Percentiles rank a stretch among this genome's conserved stretches.
phyloP scores from a whole-genome alignment of 2,329 filamentous ascomycete genomes.

The Fusarium acutatum region DNA sequence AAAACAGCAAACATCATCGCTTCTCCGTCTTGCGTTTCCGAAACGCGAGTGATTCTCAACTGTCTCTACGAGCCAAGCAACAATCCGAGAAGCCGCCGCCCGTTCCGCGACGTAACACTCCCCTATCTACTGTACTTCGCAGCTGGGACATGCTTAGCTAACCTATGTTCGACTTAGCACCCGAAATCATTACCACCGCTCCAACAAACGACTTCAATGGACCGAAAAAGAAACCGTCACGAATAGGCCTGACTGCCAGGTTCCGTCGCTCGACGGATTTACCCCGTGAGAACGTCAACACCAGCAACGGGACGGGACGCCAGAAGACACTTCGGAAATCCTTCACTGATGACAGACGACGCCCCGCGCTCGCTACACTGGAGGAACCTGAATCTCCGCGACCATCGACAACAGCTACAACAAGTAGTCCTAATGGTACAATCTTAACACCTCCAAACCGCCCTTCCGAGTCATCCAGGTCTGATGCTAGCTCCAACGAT shows the following conservation, averaged over 20 bases:
- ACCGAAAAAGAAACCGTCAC: slow-evolving; percentile 64
- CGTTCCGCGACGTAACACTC: slow-evolving; percentile 64
- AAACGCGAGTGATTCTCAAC: slow-evolving; percentile 91
- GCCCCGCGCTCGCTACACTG: slow-evolving; percentile 52
- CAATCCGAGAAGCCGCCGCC: slow-evolving; percentile 67
- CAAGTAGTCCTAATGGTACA: slow-evolving; percentile 41
- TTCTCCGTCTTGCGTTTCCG: slow-evolving; percentile 83
- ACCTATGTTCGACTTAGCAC: slow-evolving; percentile 55
- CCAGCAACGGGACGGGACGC: slow-evolving; percentile 21
- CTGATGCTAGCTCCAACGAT: slow-evolving; percentile 82
- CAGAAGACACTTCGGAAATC: slow-evolving; percentile 46
- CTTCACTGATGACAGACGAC: slow-evolving; percentile 54
- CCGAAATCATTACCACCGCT: slow-evolving; percentile 89
- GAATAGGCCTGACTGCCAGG: slow-evolving; percentile 62
- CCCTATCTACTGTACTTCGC: slow-evolving; percentile 3
- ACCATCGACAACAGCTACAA: slow-evolving; percentile 42
- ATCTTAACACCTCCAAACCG: slow-evolving; percentile 61
- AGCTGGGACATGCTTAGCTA: slow-evolving; percentile 12
- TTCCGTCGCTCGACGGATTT: slow-evolving; percentile 63
- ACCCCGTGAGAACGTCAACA: slow-evolving; percentile 44
- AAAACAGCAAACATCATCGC: slow-evolving; percentile 65
- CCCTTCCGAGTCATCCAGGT: slow-evolving; percentile 81
- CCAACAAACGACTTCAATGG: slow-evolving; percentile 73
- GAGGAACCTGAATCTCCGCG: slow-evolving; percentile 62
- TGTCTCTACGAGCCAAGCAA: slow-evolving; percentile 78